Evolutionary conservation across 306 rosid genomes (phyloP), one percentile per base, ranked within the genome.

Genomic region (Styphnolobium japonicum): DNA sequence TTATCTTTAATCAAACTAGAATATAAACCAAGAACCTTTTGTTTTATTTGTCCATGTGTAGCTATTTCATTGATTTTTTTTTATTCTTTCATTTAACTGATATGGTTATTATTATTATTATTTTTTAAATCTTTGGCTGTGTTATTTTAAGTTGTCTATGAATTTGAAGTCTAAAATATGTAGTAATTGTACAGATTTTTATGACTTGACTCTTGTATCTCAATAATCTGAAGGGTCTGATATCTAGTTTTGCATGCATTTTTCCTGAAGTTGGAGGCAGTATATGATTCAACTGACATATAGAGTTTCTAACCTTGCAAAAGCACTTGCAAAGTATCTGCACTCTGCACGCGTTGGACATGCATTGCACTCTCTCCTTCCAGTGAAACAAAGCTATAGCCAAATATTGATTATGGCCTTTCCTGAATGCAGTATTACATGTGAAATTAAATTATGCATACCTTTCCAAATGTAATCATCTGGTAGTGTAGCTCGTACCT

Each of bases 311-410:
- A 79, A 95, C 99, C 99, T 95, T 82, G 98, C 98, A 82, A 95
- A 95, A 81, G 98, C 98, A 79, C 98, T 95, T 71, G 98, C 99
- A 27, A 95, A 95, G 85, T 95, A 97, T 73, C 97, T 91, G 88
- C 99, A 95, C 61, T 95, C 99, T 81, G 96, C 99, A 83, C 98
- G 88, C 99, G 93, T 86, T 42, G 99, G 99, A 79, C 99, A 95
- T 69, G 99, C 97, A 76, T 91, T 95, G 84, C 99, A 95, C 29
- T 75, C 19, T 70, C 14, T 55, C 56, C 12, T 80, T 57, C 34
- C 16, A 62, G 19, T 49, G 77, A 45, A 71, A 39, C 46, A 74
- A 64, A 62, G 63, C 52, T 69, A 73, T 72, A 75, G 79, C 58
- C 18, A 51, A 27, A 63, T 49, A 69, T 29, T 21, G 43, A 71